Evolutionary conservation across 768 basidiomycete species (phyloP).

Genomic region (Boletus pseudo-olivaceus): DNA sequence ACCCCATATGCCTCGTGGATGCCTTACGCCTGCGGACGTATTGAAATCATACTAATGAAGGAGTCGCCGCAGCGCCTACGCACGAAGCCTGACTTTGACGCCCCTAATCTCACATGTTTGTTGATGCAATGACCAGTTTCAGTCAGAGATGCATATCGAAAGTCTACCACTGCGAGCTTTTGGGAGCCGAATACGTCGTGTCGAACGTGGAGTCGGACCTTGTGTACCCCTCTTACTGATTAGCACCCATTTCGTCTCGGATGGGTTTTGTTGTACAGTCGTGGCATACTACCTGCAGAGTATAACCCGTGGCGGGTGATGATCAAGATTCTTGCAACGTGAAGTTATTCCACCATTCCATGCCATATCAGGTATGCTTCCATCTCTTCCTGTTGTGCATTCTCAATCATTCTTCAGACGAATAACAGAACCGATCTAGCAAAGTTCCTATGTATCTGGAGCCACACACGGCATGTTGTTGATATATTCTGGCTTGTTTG

Average conservation of each 20-base stretch:
- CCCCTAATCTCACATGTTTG: neutral
- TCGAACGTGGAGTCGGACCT: neutral
- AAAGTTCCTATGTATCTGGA: neutral
- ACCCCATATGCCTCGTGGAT: conserved; percentile 3
- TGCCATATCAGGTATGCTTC: neutral
- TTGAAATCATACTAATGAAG: neutral
- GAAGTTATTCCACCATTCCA: neutral
- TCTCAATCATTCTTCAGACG: neutral
- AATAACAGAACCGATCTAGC: neutral
- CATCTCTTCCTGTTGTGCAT: neutral
- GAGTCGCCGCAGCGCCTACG: neutral
- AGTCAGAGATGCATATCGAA: neutral
- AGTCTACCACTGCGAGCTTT: neutral
- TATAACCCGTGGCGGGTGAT: neutral
- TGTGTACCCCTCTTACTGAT: neutral
- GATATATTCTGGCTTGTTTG: neutral
- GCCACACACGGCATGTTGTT: neutral
- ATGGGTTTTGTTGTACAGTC: neutral
- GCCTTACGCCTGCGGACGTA: neutral
- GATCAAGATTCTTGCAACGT: neutral
- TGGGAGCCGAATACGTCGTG: neutral
- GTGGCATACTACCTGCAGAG: neutral
- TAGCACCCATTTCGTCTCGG: no score
- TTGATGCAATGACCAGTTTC: neutral
- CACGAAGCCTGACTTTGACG: neutral